Base-by-base conservation (phyloP, 306 rosid species). In the Mucuna pruriens region DNA sequence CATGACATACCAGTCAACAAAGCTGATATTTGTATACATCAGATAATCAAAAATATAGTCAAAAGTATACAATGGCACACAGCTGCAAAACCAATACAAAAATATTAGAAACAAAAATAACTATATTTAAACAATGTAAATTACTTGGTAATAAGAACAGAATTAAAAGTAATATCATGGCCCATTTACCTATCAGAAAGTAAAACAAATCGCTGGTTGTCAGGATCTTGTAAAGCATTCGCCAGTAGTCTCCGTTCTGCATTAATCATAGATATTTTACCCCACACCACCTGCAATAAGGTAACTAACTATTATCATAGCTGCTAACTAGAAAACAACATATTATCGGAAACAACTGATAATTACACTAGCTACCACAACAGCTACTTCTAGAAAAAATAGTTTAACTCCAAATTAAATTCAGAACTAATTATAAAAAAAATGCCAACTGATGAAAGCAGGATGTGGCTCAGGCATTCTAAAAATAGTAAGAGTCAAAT, bases 191-290 rank as follows among this genome's bases (percentile, higher is more conserved):
- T 96, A 72, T 96, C 98, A 83, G 99, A 96, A 81, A 96, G 98
- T 88, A 96, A 86, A 76, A 96, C 89, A 82, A 96, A 96, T 33
- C 92, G 99, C 85, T 90, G 97, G 86, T 96, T 96, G 51, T 88
- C 85, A 48, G 87, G 90, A 94, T 96, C 97, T 70, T 89, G 85
- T 60, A 96, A 89, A 29, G 99, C 99, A 81, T 85, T 84, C 60
- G 94, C 92, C 84, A 96, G 60, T 40, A 96, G 81, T 68, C 99
- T 83, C 61, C 90, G 88, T 88, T 96, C 98, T 17, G 98, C 99
- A 78, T 92, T 94, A 42, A 93, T 78, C 98, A 96, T 96, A 34
- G 99, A 90, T 75, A 90, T 90, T 83, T 87, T 92, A 19, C 99
- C 98, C 99, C 99, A 96, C 13, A 89, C 79, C 75, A 96, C 99